Conservation (phyloP, 148 eudicot genomes). For the Polygonum aviculare region DNA sequence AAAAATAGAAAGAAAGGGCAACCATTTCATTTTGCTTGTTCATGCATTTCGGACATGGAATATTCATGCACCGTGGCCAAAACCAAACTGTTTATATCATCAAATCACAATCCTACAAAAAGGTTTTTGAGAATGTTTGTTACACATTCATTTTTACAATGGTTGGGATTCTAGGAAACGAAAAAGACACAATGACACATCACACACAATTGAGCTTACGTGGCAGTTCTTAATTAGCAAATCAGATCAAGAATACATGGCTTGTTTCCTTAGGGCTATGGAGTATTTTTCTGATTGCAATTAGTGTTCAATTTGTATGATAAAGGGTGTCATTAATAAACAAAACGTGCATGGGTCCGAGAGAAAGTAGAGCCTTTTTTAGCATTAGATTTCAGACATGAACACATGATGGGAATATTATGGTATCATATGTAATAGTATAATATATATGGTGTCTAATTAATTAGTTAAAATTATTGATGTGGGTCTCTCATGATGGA, state of each 20-base stretch:
- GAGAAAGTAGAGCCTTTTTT: background rate
- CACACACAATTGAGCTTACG: background rate
- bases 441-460: background rate
- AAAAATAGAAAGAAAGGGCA: no score
- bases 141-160: background rate
- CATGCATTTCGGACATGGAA: background rate
- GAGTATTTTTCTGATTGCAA: background rate
- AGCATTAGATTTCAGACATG: background rate
- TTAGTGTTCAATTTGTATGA: background rate
- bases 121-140: slow-evolving; percentile 2
- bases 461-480: background rate
- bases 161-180: background rate
- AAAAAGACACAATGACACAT: background rate
- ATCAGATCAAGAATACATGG: background rate
- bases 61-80: background rate
- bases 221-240: background rate
- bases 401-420: background rate
- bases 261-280: background rate
- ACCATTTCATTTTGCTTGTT: background rate
- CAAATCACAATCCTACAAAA: background rate
- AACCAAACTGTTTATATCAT: background rate
- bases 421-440: background rate
- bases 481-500: background rate
- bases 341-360: background rate
- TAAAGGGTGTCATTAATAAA: background rate